phyloP scores from a whole-genome alignment of 2,329 filamentous ascomycete species.

The Penicillium corylophilum region DNA sequence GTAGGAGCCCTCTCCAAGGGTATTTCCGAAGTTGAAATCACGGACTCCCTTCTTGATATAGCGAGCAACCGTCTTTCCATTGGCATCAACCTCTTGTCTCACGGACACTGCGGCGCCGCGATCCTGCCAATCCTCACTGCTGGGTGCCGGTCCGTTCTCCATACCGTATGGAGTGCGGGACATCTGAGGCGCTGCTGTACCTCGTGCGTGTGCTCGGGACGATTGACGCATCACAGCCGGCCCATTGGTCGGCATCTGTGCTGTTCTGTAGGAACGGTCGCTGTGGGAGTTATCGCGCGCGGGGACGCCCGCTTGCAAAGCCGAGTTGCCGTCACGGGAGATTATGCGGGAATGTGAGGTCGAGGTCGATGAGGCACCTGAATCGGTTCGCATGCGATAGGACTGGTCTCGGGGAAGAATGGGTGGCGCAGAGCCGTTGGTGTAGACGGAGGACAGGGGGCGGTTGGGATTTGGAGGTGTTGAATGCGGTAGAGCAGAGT shows the following conservation, averaged over 20 bases:
- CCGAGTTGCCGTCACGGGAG: slow-evolving; percentile 60
- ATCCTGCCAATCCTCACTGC: slow-evolving; percentile 94
- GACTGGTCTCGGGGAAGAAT: slow-evolving; percentile 43
- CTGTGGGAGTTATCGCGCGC: slow-evolving; percentile 68
- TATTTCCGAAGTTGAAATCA: slow-evolving; percentile 89
- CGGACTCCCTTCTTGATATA: slow-evolving; percentile 95
- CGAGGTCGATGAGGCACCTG: slow-evolving; percentile 58
- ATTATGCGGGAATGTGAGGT: slow-evolving; percentile 59
- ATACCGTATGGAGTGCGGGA: slow-evolving; percentile 52
- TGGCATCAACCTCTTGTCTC: slow-evolving; percentile 79
- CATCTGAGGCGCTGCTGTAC: slow-evolving; percentile 33
- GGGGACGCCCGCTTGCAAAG: slow-evolving; percentile 61
- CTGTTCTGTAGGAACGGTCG: slow-evolving; percentile 66
- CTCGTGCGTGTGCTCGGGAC: slow-evolving; percentile 67
- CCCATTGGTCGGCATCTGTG: slow-evolving; percentile 58
- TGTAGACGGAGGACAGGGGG: slow-evolving; percentile 51
- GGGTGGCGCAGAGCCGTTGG: slow-evolving; percentile 43
- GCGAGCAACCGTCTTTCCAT: slow-evolving; percentile 75
- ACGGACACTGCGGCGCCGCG: slow-evolving; percentile 84
- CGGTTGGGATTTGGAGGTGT: slow-evolving; percentile 40
- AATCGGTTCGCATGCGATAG: slow-evolving; percentile 59
- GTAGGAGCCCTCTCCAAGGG: slow-evolving; percentile 94
- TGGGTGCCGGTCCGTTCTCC: slow-evolving; percentile 60
- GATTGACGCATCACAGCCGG: slow-evolving; percentile 72
- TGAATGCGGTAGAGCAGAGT: slow-evolving; percentile 42